These are phyloP conservation scores for Paulownia fortunei DNA, from an alignment of 257 asterid species.

Conservation along the genomic window DNA sequence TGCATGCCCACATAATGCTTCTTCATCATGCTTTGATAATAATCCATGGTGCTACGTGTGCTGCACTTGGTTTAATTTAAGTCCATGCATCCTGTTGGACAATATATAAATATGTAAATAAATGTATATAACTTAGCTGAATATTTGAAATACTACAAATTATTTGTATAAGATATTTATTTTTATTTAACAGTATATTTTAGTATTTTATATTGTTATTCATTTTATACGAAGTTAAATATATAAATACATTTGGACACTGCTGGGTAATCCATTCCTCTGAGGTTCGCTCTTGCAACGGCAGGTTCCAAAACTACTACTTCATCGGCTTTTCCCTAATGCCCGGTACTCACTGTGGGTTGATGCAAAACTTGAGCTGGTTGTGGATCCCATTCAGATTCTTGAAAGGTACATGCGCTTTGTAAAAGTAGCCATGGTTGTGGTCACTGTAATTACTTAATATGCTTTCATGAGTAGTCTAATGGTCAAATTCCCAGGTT, in stretches of 20 bases:
- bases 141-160: no score
- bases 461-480: neutral
- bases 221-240: no score
- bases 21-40: neutral
- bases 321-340: slow-evolving; percentile 88
- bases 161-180: no score
- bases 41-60: neutral
- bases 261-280: neutral
- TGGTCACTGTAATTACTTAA: neutral
- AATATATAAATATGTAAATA: no score
- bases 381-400: slow-evolving; percentile 87
- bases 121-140: no score
- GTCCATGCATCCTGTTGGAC: slow-evolving; percentile 3
- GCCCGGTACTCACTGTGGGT: slow-evolving; percentile 90
- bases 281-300: slow-evolving; percentile 35
- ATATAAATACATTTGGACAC: no score
- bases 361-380: slow-evolving; percentile 93
- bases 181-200: no score
- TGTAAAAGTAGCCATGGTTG: neutral
- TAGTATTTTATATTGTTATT: no score
- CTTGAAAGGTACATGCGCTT: slow-evolving; percentile 73
- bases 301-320: slow-evolving; percentile 91
- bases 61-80: neutral
- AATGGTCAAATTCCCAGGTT: slow-evolving; percentile 7
- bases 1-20: neutral